These are phyloP conservation scores for Grosmannia serpens DNA, from an alignment of 2,329 filamentous ascomycete genomes.

Conservation along the genomic window DNA sequence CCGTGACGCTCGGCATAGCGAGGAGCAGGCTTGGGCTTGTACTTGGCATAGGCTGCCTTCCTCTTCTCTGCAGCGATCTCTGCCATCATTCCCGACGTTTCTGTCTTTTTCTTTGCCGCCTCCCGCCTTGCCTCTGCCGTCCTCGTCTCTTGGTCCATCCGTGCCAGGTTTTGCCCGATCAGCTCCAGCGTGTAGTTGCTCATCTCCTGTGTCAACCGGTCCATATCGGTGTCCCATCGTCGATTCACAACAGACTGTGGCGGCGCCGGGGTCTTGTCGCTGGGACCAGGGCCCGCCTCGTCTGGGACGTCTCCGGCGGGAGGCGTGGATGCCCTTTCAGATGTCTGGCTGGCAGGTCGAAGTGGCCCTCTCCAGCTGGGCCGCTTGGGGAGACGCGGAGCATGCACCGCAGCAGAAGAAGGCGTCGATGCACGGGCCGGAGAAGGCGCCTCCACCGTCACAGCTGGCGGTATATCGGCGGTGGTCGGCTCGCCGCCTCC, in stretches of 20 bases:
- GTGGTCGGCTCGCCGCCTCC: background rate
- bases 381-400: slow-evolving; percentile 9
- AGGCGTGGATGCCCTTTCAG: slow-evolving; percentile 1
- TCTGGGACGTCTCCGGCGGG: background rate
- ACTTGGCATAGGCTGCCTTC: slow-evolving; percentile 10
- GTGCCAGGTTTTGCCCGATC: slow-evolving; percentile 41
- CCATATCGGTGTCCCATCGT: slow-evolving; percentile 30
- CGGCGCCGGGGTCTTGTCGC: background rate
- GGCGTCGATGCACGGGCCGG: background rate
- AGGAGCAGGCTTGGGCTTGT: slow-evolving; percentile 6
- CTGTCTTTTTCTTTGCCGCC: slow-evolving; percentile 12
- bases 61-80: slow-evolving; percentile 5
- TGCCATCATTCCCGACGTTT: background rate
- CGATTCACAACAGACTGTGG: slow-evolving; percentile 2
- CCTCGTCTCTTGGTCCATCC: slow-evolving; percentile 25
- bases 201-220: slow-evolving; percentile 42
- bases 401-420: background rate
- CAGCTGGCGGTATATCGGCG: background rate
- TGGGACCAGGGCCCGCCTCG: background rate
- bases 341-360: background rate
- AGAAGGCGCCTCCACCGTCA: background rate
- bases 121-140: slow-evolving; percentile 1
- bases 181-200: slow-evolving; percentile 47
- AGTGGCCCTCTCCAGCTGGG: slow-evolving; percentile 4
- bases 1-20: slow-evolving; percentile 11